Conservation (phyloP, 2,329 filamentous ascomycete genomes). For the Aspergillus sojae region DNA sequence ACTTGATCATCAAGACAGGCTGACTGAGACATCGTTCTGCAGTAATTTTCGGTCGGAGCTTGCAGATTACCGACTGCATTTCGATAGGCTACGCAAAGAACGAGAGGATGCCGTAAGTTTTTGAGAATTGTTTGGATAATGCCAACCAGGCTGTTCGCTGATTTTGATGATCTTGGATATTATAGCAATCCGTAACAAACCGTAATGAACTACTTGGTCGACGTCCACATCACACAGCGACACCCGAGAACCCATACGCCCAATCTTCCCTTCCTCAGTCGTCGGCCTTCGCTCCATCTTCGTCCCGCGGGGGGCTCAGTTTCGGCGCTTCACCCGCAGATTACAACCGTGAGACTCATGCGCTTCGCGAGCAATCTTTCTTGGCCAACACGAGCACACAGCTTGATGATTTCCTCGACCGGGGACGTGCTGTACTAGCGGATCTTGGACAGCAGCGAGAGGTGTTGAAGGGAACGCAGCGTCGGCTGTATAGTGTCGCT, state of each 20-base stretch:
- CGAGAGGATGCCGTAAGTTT: slow-evolving; percentile 69
- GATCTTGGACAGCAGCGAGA: slow-evolving; percentile 89
- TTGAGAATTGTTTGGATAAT: background rate
- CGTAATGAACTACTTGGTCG: slow-evolving; percentile 82
- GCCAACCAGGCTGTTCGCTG: too few species aligned
- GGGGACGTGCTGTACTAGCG: slow-evolving; percentile 85
- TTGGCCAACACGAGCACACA: slow-evolving; percentile 79
- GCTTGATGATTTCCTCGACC: slow-evolving; percentile 90
- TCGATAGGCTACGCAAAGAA: slow-evolving; percentile 75
- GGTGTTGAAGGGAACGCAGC: slow-evolving; percentile 93
- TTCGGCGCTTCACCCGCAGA: slow-evolving; percentile 56
- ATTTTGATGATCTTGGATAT: background rate
- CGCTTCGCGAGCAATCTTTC: slow-evolving; percentile 86
- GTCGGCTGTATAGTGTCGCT: slow-evolving; percentile 84
- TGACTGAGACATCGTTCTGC: background rate
- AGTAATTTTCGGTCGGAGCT: slow-evolving; percentile 79
- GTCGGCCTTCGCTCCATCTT: slow-evolving; percentile 46
- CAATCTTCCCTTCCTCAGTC: slow-evolving; percentile 54
- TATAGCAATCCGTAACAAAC: slow-evolving; percentile 64
- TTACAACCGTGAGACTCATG: slow-evolving; percentile 74
- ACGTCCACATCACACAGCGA: slow-evolving; percentile 74
- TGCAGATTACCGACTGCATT: slow-evolving; percentile 73
- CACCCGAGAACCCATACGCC: slow-evolving; percentile 92
- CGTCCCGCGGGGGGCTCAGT: slow-evolving; percentile 41
- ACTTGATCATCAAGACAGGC: background rate